These are phyloP conservation scores for Tinospora cordifolia DNA, from an alignment of 164 flowering plant species.

Conservation along the genomic window DNA sequence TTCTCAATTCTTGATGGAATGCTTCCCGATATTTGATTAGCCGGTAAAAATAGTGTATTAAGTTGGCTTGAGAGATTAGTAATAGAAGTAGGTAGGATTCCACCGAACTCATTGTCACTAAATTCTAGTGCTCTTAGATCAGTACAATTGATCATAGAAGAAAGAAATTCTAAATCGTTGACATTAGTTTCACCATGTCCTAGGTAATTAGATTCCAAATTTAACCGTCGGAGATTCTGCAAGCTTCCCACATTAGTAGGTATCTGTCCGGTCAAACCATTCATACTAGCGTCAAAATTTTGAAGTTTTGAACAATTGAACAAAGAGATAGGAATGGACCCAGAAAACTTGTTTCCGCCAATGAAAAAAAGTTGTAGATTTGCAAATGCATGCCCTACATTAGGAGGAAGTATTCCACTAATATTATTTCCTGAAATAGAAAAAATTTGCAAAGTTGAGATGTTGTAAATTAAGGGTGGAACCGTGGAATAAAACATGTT, in stretches of 20 bases:
- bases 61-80: background rate
- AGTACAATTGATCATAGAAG: constrained; percentile 7
- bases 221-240: background rate
- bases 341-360: constrained; percentile 5
- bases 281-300: background rate
- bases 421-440: constrained; percentile 15
- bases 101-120: background rate
- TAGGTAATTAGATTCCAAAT: background rate
- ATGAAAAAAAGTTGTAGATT: constrained; percentile 2
- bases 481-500: constrained; percentile 21
- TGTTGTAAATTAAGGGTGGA: constrained; percentile 28
- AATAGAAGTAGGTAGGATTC: background rate
- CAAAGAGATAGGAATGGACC: constrained; percentile 4
- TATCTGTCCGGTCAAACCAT: background rate
- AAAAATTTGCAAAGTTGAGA: constrained; percentile 20
- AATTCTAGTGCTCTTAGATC: background rate
- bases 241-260: background rate
- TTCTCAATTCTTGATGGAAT: constrained; percentile 8
- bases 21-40: constrained; percentile 3
- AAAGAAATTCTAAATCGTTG: constrained; percentile 4
- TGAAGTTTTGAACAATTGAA: constrained; percentile 5
- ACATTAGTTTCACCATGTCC: background rate
- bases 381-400: constrained; percentile 24
- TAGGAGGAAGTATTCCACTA: constrained; percentile 19
- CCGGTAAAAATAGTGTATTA: background rate